Percentiles rank a stretch among this genome's conserved stretches.
These are phyloP conservation scores for Tirmania nivea DNA, from an alignment of 495 filamentous ascomycete genomes.

Conservation along the genomic window DNA sequence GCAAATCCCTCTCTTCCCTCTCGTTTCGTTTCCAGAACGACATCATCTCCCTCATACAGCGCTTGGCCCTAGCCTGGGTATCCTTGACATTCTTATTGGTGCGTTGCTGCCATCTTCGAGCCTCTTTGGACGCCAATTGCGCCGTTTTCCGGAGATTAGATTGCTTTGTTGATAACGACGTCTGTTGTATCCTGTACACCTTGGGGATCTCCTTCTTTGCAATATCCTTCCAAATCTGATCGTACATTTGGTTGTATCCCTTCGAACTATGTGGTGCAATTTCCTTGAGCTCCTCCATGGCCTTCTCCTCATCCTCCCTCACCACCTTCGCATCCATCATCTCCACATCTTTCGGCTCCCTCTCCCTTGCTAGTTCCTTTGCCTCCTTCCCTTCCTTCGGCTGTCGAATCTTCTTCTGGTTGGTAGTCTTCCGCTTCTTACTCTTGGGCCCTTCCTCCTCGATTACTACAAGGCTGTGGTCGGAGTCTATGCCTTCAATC, in stretches of 20 bases:
- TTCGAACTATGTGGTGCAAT: conserved; percentile 54
- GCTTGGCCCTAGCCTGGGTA: conserved; percentile 86
- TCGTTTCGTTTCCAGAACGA: conserved; percentile 99
- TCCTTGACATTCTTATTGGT: conserved; percentile 98
- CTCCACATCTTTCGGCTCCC: conserved; percentile 35
- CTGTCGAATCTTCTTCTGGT: conserved; percentile 25
- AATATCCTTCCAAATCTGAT: conserved; percentile 93
- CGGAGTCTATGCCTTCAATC: conserved; percentile 55
- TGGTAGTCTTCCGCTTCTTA: conserved; percentile 40
- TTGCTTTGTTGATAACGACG: conserved; percentile 59
- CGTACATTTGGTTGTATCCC: conserved; percentile 89
- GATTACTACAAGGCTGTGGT: conserved; percentile 67
- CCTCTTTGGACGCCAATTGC: conserved; percentile 90
- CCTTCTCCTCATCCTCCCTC: conserved; percentile 24
- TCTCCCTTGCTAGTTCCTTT: conserved; percentile 24
- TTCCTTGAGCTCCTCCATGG: conserved; percentile 28
- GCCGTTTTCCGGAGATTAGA: conserved; percentile 95
- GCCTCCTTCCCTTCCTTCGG: conserved; percentile 21
- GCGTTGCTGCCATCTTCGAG: conserved; percentile 83
- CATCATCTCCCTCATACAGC: conserved; percentile 99
- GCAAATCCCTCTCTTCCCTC: conserved; percentile 81
- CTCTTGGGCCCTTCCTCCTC: conserved; percentile 62
- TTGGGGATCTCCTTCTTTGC: conserved; percentile 84
- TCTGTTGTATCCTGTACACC: conserved; percentile 62
- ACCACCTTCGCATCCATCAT: conserved; percentile 41